Evolutionary conservation across 495 filamentous ascomycete species (phyloP), one percentile per base, ranked within the genome.

Genomic region (Chaetomium tenue): DNA sequence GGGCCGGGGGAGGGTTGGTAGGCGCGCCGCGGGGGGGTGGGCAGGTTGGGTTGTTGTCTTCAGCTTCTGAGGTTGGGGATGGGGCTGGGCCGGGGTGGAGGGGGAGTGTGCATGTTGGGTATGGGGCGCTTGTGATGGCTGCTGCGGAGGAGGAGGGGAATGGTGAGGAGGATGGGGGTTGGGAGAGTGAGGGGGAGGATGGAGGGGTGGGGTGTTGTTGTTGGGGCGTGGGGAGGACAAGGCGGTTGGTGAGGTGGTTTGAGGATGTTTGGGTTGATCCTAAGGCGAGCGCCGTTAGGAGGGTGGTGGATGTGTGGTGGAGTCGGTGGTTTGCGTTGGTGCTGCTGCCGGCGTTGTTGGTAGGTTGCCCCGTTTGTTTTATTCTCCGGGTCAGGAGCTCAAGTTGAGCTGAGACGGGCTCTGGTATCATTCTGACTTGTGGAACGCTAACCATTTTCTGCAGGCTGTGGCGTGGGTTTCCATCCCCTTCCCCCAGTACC

Each of bases 391-490:
- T 20, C 16, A 4, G 20, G 20, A 2, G 8, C n/a, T 18, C 33
- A 12, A 9, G 33, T 18, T 37, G 18, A 18, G 40, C 40, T 2
- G 16, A 15, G 40, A 3, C 15, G 26, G 12, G 33, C 26, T 8
- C n/a, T 12, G 3, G 33, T 6, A 23, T 25, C 11, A 12, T 8
- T 37, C 9, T n/a, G 22, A 16, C 13, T 44, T 37, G 15, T 1
- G 30, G 20, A 26, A 26, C 28, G 47, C 42, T 62, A 60, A 66
- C 40, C n/a, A 20, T 50, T 6, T 15, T 2, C 42, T 60, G 23
- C 69, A 86, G 85, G 81, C 84, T 23, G 78, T 88, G 57, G 76
- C 78, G 16, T 88, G 86, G 86, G 86, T 83, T 63, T 83, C 84
- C 5, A 68, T 88, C 37, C 86, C 86, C 3, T 85, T 87, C 59